These are phyloP conservation scores for Petasospora rhodanensis DNA, from an alignment of 1,139 yeast genomes.

Conservation along the genomic window DNA sequence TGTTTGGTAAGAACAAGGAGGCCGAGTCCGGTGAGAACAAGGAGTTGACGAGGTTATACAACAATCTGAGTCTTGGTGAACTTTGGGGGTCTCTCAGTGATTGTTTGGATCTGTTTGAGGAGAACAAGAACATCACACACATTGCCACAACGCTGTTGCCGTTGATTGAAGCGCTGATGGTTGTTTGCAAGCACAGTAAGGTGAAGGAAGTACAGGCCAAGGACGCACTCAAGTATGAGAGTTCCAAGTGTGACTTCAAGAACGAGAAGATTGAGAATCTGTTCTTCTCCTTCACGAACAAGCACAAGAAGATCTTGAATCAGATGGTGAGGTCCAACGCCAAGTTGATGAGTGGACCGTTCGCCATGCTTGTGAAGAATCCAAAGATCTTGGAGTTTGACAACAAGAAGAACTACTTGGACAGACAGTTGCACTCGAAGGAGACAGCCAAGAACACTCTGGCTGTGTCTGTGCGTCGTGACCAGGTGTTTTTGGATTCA, in stretches of 20 bases:
- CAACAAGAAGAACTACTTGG: slow-evolving; percentile 84
- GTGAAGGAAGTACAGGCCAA: slow-evolving; percentile 59
- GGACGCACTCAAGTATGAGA: slow-evolving; percentile 58
- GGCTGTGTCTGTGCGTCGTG: slow-evolving; percentile 72
- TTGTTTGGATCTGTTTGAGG: slow-evolving; percentile 60
- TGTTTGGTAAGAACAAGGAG: slow-evolving; percentile 41
- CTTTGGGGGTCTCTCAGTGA: slow-evolving; percentile 87
- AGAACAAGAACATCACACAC: slow-evolving; percentile 43
- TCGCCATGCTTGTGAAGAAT: slow-evolving; percentile 82
- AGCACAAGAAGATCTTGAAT: slow-evolving; percentile 83
- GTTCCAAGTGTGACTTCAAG: slow-evolving; percentile 58
- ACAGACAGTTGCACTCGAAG: slow-evolving; percentile 57
- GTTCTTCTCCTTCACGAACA: slow-evolving; percentile 85
- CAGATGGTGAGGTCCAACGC: slow-evolving; percentile 92
- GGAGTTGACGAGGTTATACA: slow-evolving; percentile 58
- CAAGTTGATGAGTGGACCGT: slow-evolving; percentile 94
- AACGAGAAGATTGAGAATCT: slow-evolving; percentile 74
- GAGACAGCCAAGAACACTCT: slow-evolving; percentile 46
- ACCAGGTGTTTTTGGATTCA: slow-evolving; percentile 88
- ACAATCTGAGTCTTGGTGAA: slow-evolving; percentile 64
- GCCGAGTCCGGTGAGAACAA: slow-evolving; percentile 29
- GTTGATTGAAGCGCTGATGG: slow-evolving; percentile 88
- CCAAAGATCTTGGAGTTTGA: slow-evolving; percentile 93
- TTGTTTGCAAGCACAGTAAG: slow-evolving; percentile 85
- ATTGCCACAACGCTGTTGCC: slow-evolving; percentile 84